Evolutionary conservation across 495 filamentous ascomycete species (phyloP).

Genomic region (Talaromyces thailandensis): DNA sequence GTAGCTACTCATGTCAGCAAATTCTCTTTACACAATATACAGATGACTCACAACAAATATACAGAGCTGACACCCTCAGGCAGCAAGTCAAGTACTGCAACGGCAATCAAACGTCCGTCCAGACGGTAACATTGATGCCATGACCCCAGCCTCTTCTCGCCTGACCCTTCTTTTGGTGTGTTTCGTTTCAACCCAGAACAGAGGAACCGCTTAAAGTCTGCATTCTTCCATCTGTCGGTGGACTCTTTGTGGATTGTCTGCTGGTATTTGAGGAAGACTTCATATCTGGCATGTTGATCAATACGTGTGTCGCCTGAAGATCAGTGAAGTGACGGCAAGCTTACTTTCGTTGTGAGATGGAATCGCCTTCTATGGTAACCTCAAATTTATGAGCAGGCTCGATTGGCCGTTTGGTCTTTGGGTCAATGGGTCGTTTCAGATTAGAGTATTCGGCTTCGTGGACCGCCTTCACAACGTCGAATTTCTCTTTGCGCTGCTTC

Average conservation of each 20-base stretch:
- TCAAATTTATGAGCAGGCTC: constrained; percentile 72
- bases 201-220: constrained; percentile 74
- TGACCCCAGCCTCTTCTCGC: constrained; percentile 64
- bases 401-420: constrained; percentile 44
- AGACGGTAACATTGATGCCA: constrained; percentile 93
- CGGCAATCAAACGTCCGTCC: constrained; percentile 78
- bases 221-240: constrained; percentile 51
- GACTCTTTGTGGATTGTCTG: constrained; percentile 67
- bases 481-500: constrained; percentile 59
- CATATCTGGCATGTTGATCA: constrained; percentile 29
- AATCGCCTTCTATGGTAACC: constrained; percentile 71
- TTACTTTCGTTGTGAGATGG: constrained; percentile 82
- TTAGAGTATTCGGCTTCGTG: constrained; percentile 61
- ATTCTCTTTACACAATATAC: neutral
- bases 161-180: constrained; percentile 31
- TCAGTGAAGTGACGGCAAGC: neutral
- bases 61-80: constrained; percentile 86
- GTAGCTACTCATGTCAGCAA: constrained; percentile 38
- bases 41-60: constrained; percentile 65
- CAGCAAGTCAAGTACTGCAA: constrained; percentile 82
- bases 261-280: constrained; percentile 82
- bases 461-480: constrained; percentile 62
- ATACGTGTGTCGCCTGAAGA: neutral
- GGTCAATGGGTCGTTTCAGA: constrained; percentile 41
- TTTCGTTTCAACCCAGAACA: constrained; percentile 69